These are phyloP conservation scores for Sarocladiaceae sp. DNA, from an alignment of 2,329 filamentous ascomycete genomes.

Conservation along the genomic window DNA sequence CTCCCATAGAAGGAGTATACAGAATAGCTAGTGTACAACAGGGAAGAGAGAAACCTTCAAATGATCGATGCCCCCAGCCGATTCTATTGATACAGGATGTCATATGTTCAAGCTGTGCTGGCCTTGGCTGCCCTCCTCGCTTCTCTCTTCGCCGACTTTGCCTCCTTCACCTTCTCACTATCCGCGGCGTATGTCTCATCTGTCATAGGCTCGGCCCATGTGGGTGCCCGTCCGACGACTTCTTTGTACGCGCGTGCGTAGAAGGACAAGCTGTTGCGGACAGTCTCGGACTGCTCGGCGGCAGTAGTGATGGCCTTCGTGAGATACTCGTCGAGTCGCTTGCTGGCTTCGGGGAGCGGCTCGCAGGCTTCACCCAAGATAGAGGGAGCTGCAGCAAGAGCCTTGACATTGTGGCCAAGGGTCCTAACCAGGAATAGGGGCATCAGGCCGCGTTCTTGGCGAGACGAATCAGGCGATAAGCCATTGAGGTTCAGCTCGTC, in stretches of 20 bases:
- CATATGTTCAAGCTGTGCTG: too few relatives aligned
- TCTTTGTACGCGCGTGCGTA: slow-evolving; percentile 18
- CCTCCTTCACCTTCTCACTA: too few relatives aligned
- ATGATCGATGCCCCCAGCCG: too few relatives aligned
- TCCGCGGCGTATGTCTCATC: too few relatives aligned
- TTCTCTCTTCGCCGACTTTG: too few relatives aligned
- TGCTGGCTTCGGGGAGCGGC: not conserved
- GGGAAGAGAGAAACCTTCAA: too few relatives aligned
- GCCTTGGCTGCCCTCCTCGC: too few relatives aligned
- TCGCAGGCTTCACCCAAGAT: not conserved
- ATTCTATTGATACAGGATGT: too few relatives aligned
- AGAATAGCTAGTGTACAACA: slow-evolving; percentile 19
- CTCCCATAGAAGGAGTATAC: slow-evolving; percentile 50
- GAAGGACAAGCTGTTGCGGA: not conserved
- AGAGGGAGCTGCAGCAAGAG: slow-evolving; percentile 29
- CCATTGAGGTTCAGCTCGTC: slow-evolving; percentile 18
- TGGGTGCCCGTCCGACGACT: slow-evolving; percentile 21
- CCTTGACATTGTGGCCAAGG: slow-evolving; percentile 29
- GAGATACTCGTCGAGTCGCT: slow-evolving; percentile 2
- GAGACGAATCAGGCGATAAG: too few relatives aligned
- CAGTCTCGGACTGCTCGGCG: not conserved
- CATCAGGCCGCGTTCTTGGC: too few relatives aligned
- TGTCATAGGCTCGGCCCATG: slow-evolving; percentile 16
- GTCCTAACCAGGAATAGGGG: too few relatives aligned
- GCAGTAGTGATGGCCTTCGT: not conserved